Evolutionary conservation across 306 rosid genomes (phyloP).

Genomic region (Rosa rugosa): DNA sequence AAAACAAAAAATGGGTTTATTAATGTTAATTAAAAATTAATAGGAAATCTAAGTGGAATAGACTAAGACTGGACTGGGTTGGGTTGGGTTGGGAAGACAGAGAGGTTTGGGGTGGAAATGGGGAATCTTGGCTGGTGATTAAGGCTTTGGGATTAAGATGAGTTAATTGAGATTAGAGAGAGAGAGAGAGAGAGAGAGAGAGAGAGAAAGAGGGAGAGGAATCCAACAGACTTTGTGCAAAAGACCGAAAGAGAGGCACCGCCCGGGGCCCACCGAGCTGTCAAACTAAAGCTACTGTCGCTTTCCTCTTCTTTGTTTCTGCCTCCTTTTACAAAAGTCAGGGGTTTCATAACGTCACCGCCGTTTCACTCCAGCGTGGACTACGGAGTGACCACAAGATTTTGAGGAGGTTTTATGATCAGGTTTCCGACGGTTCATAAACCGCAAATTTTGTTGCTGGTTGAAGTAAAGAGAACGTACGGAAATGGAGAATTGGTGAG

Average conservation of each 20-base stretch:
- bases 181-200: background rate
- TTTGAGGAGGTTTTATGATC: no score
- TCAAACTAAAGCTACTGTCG: background rate
- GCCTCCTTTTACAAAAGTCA: background rate
- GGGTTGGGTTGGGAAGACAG: background rate
- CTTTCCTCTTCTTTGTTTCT: background rate
- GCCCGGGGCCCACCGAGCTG: background rate
- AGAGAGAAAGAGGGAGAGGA: background rate
- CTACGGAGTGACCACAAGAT: no score
- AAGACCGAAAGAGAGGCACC: background rate
- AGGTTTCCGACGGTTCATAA: no score
- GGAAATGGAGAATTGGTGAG: no score
- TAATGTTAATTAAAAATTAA: background rate
- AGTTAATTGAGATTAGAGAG: background rate
- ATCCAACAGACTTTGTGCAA: background rate
- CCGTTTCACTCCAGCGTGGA: background rate
- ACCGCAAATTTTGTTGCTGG: no score
- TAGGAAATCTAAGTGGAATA: background rate
- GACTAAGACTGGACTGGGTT: background rate
- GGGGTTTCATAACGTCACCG: background rate
- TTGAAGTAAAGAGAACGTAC: no score
- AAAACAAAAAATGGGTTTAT: background rate
- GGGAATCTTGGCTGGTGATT: constrained; percentile 3
- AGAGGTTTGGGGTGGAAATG: background rate
- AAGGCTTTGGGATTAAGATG: background rate